These are phyloP conservation scores for Neopestalotiopsis rosae DNA, from an alignment of 2,329 filamentous ascomycete species.

Conservation along the genomic window DNA sequence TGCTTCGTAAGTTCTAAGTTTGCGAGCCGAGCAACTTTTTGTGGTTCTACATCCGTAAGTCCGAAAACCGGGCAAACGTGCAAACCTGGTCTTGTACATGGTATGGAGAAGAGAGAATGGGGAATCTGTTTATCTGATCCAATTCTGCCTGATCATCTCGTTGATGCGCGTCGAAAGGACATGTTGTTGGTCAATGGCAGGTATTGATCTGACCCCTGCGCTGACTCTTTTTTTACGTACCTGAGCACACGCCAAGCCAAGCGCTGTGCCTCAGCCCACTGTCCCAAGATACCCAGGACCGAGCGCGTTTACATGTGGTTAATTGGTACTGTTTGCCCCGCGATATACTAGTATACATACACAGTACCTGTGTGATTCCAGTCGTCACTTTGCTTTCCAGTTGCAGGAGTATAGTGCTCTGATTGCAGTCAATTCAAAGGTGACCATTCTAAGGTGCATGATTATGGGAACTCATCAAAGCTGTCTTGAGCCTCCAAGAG, in stretches of 20 bases:
- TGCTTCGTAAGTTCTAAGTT: not conserved
- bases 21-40: not conserved
- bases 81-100: not conserved
- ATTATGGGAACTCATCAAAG: too few species aligned
- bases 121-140: constrained; percentile 22
- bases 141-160: constrained; percentile 12
- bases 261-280: not conserved
- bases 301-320: not conserved
- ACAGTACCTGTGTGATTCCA: not conserved
- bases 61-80: constrained; percentile 1
- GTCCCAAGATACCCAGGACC: not conserved
- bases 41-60: constrained; percentile 8
- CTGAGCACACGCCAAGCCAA: constrained; percentile 1
- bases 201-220: constrained; percentile 2
- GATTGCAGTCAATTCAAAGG: too few species aligned
- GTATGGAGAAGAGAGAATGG: constrained; percentile 4
- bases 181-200: not conserved
- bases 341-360: not conserved
- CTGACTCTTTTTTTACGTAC: constrained; percentile 12
- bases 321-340: not conserved
- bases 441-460: too few species aligned
- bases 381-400: not conserved
- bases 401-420: not conserved
- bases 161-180: constrained; percentile 8
- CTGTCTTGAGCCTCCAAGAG: not conserved